Conservation (phyloP, 768 basidiomycete species). For the Trametes meyenii region DNA sequence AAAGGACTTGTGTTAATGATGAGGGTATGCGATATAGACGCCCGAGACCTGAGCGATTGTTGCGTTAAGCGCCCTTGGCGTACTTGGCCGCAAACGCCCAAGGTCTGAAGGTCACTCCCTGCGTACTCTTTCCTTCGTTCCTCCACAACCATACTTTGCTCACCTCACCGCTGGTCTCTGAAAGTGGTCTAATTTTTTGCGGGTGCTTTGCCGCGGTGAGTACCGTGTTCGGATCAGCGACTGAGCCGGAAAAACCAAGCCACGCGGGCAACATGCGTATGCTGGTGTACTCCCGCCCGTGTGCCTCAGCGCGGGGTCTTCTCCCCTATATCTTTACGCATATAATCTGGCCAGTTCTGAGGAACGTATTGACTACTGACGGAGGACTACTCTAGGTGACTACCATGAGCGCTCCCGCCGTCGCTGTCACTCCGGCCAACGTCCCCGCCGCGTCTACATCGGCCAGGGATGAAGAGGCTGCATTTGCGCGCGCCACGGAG, state of each 20-base stretch:
- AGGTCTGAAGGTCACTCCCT: too few relatives aligned
- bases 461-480: background rate
- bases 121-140: too few relatives aligned
- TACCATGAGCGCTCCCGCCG: background rate
- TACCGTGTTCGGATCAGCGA: background rate
- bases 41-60: too few relatives aligned
- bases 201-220: background rate
- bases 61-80: too few relatives aligned
- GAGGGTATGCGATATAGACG: too few relatives aligned
- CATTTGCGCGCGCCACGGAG: constrained; percentile 13
- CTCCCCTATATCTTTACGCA: background rate
- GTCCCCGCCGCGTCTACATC: background rate
- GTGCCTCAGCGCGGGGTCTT: too few relatives aligned
- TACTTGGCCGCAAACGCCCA: too few relatives aligned
- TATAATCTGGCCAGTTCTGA: background rate
- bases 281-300: too few relatives aligned
- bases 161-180: too few relatives aligned
- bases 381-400: background rate
- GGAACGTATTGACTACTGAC: background rate
- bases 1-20: too few relatives aligned
- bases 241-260: background rate
- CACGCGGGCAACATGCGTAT: background rate
- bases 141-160: too few relatives aligned
- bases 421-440: background rate
- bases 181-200: too few relatives aligned